Base-by-base conservation (phyloP, 495 filamentous ascomycete genomes). In the Podospora pseudocomata region DNA sequence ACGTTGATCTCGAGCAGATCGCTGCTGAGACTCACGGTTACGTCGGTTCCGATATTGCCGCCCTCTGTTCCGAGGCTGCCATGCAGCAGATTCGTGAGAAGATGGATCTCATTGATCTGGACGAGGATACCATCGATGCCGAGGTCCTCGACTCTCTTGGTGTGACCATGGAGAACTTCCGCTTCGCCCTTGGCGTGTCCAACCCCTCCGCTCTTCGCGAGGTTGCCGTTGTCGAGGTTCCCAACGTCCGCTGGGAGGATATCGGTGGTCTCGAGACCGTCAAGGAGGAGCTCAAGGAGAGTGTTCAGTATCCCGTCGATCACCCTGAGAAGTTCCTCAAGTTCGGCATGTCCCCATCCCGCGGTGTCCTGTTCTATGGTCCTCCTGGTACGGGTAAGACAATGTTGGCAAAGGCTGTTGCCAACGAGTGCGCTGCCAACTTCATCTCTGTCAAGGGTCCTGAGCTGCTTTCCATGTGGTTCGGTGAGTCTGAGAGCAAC, bases 11-110 rank as follows among this genome's bases (percentile, higher is more conserved):
- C 23, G 93, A 97, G 84, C 88, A 92, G 73, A 97, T 99, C 75
- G 96, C 95, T 53, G 89, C 96, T 53, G 96, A 99, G 85, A 99
- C 95, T 63, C 95, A 99, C 83, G 95, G 95, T 84, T 98, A 97
- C 74, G 95, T 99, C 78, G 95, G 95, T 82, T 98, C 95, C 49
- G 95, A 99, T 90, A 82, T 99, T 77, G 95, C 95, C 54, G 96
- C 95, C n/a, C 90, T 99, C 67, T 99, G 95, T 84, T 98, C 95
- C 13, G 95, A 99, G 81, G 95, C 96, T 78, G 95, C 95, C 66
- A 98, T 99, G 95, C 96, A 99, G 81, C 96, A 98, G 82, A 99
- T 99, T 78, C 93, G 95, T 82, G 95, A 99, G 85, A 99, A 99
- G 90, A 99, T 99, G 95, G 95, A 99, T 78, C 88, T 99, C 70